Percentiles rank a stretch among this genome's conserved stretches.
phyloP scores from a whole-genome alignment of 1,284 basidiomycete genomes.

The Ceratobasidium papillatum region DNA sequence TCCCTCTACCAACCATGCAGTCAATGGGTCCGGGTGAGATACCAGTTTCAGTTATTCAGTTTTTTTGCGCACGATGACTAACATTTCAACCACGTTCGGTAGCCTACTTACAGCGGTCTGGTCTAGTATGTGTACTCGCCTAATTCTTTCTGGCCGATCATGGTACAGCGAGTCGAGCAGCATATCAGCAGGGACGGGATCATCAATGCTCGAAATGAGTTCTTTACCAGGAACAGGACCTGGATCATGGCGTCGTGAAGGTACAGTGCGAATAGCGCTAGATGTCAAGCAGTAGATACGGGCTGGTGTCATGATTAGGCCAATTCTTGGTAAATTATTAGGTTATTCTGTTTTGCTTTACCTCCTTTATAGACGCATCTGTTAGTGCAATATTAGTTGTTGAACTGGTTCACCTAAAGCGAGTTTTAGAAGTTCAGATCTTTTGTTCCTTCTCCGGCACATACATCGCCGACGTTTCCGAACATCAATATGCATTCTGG shows the following conservation, averaged over 20 bases:
- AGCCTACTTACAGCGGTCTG: constrained; percentile 21
- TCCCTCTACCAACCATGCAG: constrained; percentile 10
- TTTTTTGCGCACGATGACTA: neutral
- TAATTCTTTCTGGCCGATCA: constrained; percentile 24
- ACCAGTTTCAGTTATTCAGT: neutral
- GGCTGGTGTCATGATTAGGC: no score
- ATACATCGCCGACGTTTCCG: no score
- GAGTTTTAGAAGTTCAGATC: no score
- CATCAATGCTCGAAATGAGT: neutral
- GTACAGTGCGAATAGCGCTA: neutral
- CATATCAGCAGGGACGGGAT: neutral
- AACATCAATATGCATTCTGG: no score
- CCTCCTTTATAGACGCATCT: no score
- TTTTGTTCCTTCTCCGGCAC: no score
- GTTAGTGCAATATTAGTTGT: no score
- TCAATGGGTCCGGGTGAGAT: constrained; percentile 4
- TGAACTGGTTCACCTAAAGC: no score
- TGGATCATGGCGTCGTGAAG: neutral
- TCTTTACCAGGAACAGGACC: neutral
- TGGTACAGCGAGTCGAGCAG: neutral
- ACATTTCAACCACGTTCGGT: neutral
- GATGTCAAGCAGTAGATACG: neutral
- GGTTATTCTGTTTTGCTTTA: no score
- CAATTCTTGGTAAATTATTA: neutral
- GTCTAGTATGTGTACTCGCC: constrained; percentile 21